Evolutionary conservation across 306 rosid species (phyloP).

Genomic region (Inga laurina): DNA sequence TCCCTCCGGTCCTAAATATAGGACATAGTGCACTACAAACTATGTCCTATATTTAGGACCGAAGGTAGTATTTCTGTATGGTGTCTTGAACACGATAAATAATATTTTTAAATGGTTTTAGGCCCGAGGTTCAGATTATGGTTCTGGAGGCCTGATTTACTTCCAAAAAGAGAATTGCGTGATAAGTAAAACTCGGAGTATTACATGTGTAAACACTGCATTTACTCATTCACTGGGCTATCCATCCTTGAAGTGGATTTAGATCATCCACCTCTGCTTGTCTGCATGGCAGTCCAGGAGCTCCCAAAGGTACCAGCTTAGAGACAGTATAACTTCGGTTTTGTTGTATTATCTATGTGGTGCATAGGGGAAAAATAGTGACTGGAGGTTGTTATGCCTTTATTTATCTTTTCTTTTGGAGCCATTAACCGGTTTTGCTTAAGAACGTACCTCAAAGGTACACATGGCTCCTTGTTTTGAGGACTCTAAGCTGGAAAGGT

Average conservation of each 20-base stretch:
- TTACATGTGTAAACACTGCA: conserved; percentile 35
- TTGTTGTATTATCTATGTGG: conserved; percentile 33
- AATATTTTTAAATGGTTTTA: conserved; percentile 36
- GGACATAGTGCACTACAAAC: no score
- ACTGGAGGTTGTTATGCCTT: conserved; percentile 24
- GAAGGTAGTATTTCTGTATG: background rate
- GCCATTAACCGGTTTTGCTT: conserved; percentile 39
- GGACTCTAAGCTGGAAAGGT: conserved; percentile 2
- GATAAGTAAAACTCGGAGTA: conserved; percentile 55
- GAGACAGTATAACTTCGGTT: conserved; percentile 35
- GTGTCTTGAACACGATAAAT: conserved; percentile 21
- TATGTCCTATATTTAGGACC: no score
- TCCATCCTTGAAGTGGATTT: conserved; percentile 20
- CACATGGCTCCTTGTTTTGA: conserved; percentile 20
- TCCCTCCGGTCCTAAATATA: no score
- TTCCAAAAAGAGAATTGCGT: conserved; percentile 72
- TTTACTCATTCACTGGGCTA: conserved; percentile 20
- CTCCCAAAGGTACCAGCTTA: conserved; percentile 28
- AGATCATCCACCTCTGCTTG: conserved; percentile 26
- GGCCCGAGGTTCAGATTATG: conserved; percentile 70
- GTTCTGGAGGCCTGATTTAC: conserved; percentile 79
- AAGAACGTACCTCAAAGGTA: background rate
- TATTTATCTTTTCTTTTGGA: conserved; percentile 25
- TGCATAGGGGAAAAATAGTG: conserved; percentile 32
- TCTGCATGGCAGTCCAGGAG: conserved; percentile 26